Percentiles rank a stretch among this genome's conserved stretches.
Evolutionary conservation across 352 stramenopile genomes (phyloP).

Genomic region (Halophytophthora batemanensis): DNA sequence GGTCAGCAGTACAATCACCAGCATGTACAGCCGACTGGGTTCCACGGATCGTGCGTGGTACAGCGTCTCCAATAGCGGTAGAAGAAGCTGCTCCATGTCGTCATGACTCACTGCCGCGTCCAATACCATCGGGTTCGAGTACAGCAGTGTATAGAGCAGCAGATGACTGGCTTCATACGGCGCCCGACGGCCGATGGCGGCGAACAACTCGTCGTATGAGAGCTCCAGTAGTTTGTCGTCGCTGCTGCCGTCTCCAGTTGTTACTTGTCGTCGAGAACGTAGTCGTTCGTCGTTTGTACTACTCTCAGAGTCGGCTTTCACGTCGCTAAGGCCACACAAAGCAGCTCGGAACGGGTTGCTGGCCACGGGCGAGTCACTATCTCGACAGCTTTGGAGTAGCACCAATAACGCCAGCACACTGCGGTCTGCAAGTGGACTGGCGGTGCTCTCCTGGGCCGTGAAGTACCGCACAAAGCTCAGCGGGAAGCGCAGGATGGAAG

Average conservation of each 20-base stretch:
- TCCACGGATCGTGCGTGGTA: constrained; percentile 64
- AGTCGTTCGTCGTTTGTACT: constrained; percentile 28
- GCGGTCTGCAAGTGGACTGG: constrained; percentile 62
- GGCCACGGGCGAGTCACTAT: constrained; percentile 33
- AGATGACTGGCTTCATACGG: constrained; percentile 67
- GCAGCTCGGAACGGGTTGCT: constrained; percentile 69
- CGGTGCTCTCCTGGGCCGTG: constrained; percentile 41
- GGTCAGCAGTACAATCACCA: constrained; percentile 66
- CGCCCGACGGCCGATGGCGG: constrained; percentile 43
- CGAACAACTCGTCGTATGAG: constrained; percentile 51
- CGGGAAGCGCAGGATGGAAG: constrained; percentile 62
- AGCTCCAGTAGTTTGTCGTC: constrained; percentile 30
- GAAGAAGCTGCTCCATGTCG: constrained; percentile 46
- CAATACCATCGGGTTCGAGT: constrained; percentile 56
- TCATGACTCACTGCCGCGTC: constrained; percentile 39
- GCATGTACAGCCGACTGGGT: constrained; percentile 66
- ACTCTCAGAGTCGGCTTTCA: constrained; percentile 24
- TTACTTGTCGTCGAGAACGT: constrained; percentile 15
- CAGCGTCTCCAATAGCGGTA: constrained; percentile 71
- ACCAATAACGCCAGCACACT: constrained; percentile 66
- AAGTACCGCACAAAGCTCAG: constrained; percentile 71
- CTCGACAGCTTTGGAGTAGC: constrained; percentile 65
- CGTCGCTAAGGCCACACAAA: constrained; percentile 35
- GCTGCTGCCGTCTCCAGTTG: constrained; percentile 3
- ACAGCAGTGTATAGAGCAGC: constrained; percentile 73